Evolutionary conservation across 108 stramenopile species (phyloP).

Genomic region (Aurantiochytrium sp.): DNA sequence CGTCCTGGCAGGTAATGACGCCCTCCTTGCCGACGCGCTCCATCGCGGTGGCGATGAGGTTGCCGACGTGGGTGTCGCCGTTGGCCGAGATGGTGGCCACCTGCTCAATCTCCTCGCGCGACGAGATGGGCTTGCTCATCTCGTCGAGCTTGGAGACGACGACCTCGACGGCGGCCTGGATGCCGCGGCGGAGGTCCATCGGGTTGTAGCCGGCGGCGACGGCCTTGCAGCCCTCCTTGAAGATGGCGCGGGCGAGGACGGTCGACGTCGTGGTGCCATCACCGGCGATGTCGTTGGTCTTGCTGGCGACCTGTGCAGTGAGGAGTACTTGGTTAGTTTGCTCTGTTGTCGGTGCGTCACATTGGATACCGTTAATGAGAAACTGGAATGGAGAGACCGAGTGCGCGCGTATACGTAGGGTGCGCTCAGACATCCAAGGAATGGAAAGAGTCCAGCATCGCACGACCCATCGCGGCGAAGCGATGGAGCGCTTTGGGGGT

Average conservation of each 20-base stretch:
- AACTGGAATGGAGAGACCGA: not conserved
- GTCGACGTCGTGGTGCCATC: conserved; percentile 99
- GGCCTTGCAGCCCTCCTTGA: conserved; percentile 96
- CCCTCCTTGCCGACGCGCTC: conserved; percentile 99
- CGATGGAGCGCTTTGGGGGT: not conserved
- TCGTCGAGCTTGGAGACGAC: conserved; percentile 78
- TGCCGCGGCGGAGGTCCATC: conserved; percentile 88
- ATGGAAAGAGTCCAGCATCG: not conserved
- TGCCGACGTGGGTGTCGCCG: conserved; percentile 86
- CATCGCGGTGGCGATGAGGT: conserved; percentile 94
- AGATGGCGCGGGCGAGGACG: conserved; percentile 94
- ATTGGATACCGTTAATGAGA: not conserved
- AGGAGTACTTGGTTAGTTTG: not conserved
- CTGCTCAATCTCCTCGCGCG: conserved; percentile 92
- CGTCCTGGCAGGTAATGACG: conserved; percentile 99
- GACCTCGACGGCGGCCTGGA: conserved; percentile 82
- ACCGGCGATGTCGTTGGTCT: conserved; percentile 97
- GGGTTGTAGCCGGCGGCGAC: conserved; percentile 99
- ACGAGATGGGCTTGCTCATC: conserved; percentile 85
- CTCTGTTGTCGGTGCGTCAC: not conserved
- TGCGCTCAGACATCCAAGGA: conserved; percentile 23
- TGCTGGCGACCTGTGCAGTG: conserved; percentile 71
- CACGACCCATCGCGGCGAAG: not conserved
- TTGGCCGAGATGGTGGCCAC: conserved; percentile 99
- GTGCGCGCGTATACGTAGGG: not conserved